phyloP scores from a whole-genome alignment of 768 basidiomycete species.

The Amanita inopinata region DNA sequence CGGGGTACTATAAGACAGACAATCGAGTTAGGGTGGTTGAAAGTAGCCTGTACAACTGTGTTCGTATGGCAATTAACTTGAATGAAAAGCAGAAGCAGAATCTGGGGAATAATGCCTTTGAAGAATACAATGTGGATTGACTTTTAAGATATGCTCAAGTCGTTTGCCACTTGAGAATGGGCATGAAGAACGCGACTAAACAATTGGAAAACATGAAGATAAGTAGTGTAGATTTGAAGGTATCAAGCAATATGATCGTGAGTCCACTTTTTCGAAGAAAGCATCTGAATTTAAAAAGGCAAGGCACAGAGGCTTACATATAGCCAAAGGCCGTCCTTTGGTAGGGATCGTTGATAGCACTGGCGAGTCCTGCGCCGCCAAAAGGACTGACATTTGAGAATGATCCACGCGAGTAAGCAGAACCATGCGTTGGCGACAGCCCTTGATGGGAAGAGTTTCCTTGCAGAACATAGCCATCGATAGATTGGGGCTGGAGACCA shows the following conservation, averaged over 20 bases:
- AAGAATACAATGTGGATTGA: conserved; percentile 63
- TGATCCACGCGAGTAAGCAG: conserved; percentile 49
- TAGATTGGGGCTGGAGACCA: conserved; percentile 56
- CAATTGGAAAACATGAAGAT: conserved; percentile 31
- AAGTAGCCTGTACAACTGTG: conserved; percentile 55
- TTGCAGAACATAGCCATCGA: conserved; percentile 78
- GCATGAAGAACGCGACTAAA: conserved; percentile 31
- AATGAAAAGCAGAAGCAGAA: conserved; percentile 43
- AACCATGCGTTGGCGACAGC: conserved; percentile 48
- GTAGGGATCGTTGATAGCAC: conserved; percentile 63
- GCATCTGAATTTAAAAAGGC: too few species aligned
- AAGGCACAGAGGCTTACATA: conserved; percentile 44
- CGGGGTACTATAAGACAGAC: conserved; percentile 61
- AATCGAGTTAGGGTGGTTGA: conserved; percentile 42
- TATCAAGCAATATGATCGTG: conserved; percentile 19
- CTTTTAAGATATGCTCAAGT: conserved; percentile 23
- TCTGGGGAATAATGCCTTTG: conserved; percentile 48
- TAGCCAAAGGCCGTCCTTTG: conserved; percentile 67
- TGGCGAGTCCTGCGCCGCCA: conserved; percentile 44
- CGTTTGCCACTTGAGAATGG: conserved; percentile 27
- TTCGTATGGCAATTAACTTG: conserved; percentile 31
- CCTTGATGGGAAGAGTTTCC: conserved; percentile 57
- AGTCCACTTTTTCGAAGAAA: conserved; percentile 20
- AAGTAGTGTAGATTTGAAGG: conserved; percentile 33
- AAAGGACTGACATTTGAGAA: conserved; percentile 39